Evolutionary conservation across 176 grass and related monocot genomes (phyloP).

Genomic region (Leersia perrieri): DNA sequence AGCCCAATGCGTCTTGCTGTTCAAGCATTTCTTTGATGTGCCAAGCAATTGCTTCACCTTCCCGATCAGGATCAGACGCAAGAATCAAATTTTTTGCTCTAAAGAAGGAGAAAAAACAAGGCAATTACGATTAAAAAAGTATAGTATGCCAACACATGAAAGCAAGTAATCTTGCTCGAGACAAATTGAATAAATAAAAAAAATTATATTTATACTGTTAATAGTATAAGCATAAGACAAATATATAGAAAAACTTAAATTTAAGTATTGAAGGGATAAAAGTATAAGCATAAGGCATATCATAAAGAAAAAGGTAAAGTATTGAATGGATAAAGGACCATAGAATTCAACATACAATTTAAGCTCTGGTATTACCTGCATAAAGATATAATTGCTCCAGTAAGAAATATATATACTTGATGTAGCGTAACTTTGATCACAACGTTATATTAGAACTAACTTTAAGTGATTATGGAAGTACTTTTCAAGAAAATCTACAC

Average conservation of each 20-base stretch:
- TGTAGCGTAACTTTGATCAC: background rate
- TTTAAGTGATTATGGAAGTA: background rate
- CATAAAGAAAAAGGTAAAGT: constrained; percentile 10
- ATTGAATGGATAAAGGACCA: constrained; percentile 10
- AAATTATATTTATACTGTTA: background rate
- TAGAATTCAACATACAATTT: constrained; percentile 6
- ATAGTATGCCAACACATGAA: constrained; percentile 7
- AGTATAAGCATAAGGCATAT: constrained; percentile 14
- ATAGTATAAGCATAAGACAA: background rate
- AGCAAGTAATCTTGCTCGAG: background rate
- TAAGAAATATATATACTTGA: constrained; percentile 5
- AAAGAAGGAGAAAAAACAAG: constrained; percentile 11
- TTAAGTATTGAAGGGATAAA: background rate
- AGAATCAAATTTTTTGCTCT: constrained; percentile 95
- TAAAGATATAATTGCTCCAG: background rate
- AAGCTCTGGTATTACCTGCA: constrained; percentile 10
- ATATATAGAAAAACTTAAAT: background rate
- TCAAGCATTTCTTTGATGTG: constrained; percentile 96
- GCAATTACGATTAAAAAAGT: background rate
- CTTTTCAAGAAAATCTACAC: background rate
- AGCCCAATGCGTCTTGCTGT: constrained; percentile 73
- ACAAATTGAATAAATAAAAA: background rate
- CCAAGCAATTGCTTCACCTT: constrained; percentile 98
- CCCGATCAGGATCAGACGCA: constrained; percentile 98
- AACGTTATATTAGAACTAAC: background rate